A percentile compares a stretch with the other conserved stretches of the same genome.
Evolutionary conservation across 148 eudicot genomes (phyloP).

Genomic region (Amaranthus hypochondriacus): DNA sequence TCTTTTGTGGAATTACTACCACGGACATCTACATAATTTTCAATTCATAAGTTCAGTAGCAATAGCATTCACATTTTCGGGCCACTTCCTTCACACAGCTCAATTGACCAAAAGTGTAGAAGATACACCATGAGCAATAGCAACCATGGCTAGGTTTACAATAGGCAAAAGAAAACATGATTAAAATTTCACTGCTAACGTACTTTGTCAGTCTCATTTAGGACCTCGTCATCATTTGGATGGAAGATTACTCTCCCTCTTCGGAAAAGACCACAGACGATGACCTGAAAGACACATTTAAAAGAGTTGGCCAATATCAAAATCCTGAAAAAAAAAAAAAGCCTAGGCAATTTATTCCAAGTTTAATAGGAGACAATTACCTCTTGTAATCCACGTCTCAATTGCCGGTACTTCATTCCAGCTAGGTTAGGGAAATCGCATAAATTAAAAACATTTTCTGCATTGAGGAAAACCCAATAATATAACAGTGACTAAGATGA

Average conservation of each 20-base stretch:
- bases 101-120: background rate
- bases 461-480: slow-evolving; percentile 14
- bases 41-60: background rate
- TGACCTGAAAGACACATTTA: slow-evolving; percentile 45
- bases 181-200: slow-evolving; percentile 12
- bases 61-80: background rate
- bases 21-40: background rate
- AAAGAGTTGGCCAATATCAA: background rate
- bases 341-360: background rate
- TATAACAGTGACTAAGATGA: background rate
- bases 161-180: background rate
- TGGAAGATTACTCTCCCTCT: slow-evolving; percentile 65
- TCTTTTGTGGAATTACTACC: background rate
- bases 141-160: background rate
- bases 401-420: slow-evolving; percentile 57
- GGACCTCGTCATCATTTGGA: slow-evolving; percentile 74
- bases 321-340: background rate
- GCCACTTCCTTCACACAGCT: background rate
- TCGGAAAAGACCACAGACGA: slow-evolving; percentile 86
- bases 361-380: slow-evolving; percentile 29
- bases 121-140: background rate
- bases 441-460: slow-evolving; percentile 95
- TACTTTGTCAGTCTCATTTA: slow-evolving; percentile 79
- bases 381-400: slow-evolving; percentile 79
- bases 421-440: slow-evolving; percentile 58